These are phyloP conservation scores for Oryza meyeriana DNA, from an alignment of 176 grass and related monocot genomes.

Conservation along the genomic window DNA sequence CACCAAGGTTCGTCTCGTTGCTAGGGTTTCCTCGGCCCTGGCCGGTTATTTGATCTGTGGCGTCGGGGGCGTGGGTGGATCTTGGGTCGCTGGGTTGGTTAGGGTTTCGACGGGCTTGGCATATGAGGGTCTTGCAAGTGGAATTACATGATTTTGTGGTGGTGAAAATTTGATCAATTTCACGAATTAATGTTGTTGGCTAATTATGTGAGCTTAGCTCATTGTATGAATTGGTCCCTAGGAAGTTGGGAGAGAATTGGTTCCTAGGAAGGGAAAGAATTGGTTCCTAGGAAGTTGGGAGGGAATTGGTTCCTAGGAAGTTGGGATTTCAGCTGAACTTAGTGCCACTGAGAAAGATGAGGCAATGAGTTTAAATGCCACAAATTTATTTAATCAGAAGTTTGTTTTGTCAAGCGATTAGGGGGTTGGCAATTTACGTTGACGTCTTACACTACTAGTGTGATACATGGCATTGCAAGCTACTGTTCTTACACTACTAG, in stretches of 20 bases:
- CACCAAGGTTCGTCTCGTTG: slow-evolving; percentile 60
- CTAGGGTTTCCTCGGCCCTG: neutral
- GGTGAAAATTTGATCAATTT: slow-evolving; percentile 3
- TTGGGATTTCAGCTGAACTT: neutral
- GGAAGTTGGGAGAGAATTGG: neutral
- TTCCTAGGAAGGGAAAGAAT: too few species aligned
- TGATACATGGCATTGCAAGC: neutral
- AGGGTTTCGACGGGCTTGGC: slow-evolving; percentile 13
- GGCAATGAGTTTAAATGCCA: neutral
- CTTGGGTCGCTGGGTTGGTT: neutral
- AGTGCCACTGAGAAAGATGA: neutral
- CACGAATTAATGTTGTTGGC: neutral
- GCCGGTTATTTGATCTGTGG: neutral
- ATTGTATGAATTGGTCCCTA: neutral
- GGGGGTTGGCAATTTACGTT: neutral
- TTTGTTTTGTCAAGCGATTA: neutral
- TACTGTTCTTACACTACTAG: neutral
- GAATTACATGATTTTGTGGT: neutral
- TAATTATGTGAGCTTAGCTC: neutral
- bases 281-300: neutral
- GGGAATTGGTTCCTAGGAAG: neutral
- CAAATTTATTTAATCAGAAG: slow-evolving; percentile 10
- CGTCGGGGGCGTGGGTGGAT: neutral
- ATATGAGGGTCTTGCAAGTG: neutral
- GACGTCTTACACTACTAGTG: neutral